Evolutionary conservation across 495 filamentous ascomycete species (phyloP), one percentile per base, ranked within the genome.

Genomic region (Cercophora sp.): DNA sequence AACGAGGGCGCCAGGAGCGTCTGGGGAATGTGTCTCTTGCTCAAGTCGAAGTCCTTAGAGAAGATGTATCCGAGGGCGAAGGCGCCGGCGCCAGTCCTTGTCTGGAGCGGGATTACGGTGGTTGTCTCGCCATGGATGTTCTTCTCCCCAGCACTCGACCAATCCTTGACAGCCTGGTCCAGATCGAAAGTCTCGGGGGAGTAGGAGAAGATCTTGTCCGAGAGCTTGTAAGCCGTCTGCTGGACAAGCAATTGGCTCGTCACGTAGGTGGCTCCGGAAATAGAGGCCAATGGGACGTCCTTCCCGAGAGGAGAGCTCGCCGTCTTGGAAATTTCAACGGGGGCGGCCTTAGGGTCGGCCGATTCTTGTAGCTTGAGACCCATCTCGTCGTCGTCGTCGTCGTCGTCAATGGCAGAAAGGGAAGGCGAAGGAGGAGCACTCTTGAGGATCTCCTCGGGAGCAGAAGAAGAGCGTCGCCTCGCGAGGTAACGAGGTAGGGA

Each of bases 41-140:
- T 84, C 54, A 93, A 67, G 64, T 95, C 89, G 58, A 92, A 96
- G 68, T 98, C 93, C 63, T 87, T 87, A 27, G 90, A 96, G 75
- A 97, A 98, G 61, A 97, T 86, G 70, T 98, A 98, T 54, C 93
- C 93, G 41, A 98, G 79, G 26, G 94, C 89, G 66, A 97, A 87
- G 61, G 87, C 85, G 37, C 89, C 93, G 37, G 94, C 93, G 57
- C 93, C 93, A 48, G 87, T 79, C 36, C 94, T 80, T 40, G 88
- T 93, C 71, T 98, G 86, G 70, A 97, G 81, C 3, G 87, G 70
- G 51, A 88, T 76, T 39, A 97, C 81, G 3, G 80, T 73, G 31
- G 94, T 89, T 59, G 82, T 69, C 61, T 89, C 86, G 64, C 90
- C 92, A 66, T 88, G 82, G 42, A 83, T 82, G 71, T 97, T 97